Base-by-base conservation (phyloP, 352 stramenopile genomes). In the Globisporangium iwayamae region DNA sequence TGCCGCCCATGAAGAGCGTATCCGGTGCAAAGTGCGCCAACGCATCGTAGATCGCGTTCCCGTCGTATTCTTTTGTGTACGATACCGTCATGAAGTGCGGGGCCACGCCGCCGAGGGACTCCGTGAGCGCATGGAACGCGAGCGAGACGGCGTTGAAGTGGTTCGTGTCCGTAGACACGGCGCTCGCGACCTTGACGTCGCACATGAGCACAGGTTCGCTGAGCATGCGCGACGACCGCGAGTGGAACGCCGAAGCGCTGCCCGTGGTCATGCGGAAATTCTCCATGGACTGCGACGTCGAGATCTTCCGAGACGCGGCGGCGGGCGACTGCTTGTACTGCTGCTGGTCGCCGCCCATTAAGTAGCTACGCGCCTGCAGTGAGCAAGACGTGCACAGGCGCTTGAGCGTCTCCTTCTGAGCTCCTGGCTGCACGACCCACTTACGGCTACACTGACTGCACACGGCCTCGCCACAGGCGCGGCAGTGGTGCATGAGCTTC, bases 21-120 rank as follows among this genome's bases (percentile, higher is more conserved):
- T 91, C 77, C 0, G 83, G 83, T 32, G 85, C 82, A 16, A 72
- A 70, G n/a, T 73, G 73, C 14, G 83, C 67, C 1, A 95, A 72
- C 13, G 82, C 80, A 54, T 83, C 73, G 65, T 91, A 82, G 14
- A 93, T 74, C 22, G 69, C 56, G 18, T 75, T 60, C 28, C 80
- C 81, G 47, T 74, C 64, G 70, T 93, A 85, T 51, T 77, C 72
- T 32, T 79, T 73, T 22, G 84, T 90, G 71, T 93, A 95, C 32
- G 84, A 79, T 13, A 93, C 78, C 56, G 92, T 73, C 79, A 91
- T 91, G 46, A 95, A 88, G 52, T 92, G 83, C 18, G 86, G 86
- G 30, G 73, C 68, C n/a, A 78, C 68, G 34, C 84, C 81, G 11
- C 83, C 75, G 2, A 95, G 73, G 32, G 81, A 71, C 39, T 57